Evolutionary conservation across 768 basidiomycete genomes (phyloP), one percentile per base, ranked within the genome.

Genomic region (Lactarius hengduanensis): DNA sequence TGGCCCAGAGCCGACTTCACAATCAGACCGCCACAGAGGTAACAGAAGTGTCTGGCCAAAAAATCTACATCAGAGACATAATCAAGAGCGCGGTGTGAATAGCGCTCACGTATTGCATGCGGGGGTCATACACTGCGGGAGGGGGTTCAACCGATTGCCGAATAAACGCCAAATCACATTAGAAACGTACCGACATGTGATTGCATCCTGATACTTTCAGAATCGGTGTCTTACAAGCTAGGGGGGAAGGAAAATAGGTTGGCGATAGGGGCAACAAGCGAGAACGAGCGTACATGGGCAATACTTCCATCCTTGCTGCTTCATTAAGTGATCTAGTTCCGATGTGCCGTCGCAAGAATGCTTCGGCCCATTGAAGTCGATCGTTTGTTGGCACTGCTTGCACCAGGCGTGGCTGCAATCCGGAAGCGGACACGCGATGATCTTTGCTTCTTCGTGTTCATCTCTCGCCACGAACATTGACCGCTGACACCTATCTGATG

Each of bases 181-280:
- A 38, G 32, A 59, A 61, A 70, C 84, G 76, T 36, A 85, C 85
- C 66, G 79, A 78, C 82, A 87, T 87, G 72, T 87, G 85, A 65
- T 85, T 81, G 61, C 86, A 87, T 2, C 86, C 86, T 18, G 73
- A 74, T 10, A 77, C 77, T 69, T 84, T 87, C 63, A 77, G 80
- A 22, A 84, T 80, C 4, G 84, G 81, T 11, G 84, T 82, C 61
- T 73, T 72, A 69, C 82, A 83, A 7, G 80, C 81, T 82, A 32
- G 16, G n/a, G 55, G 57, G n/a, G 28, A 22, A 22, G 22, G 18
- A 3, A 20, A 40, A 18, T 8, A 28, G 32, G 16, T 40, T 2
- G 6, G 13, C 11, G 9, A 28, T 16, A 43, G 22, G 4, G 32
- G 28, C n/a, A 9, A 2, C 3, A 10, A 15, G 7, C 16, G 6